These are phyloP conservation scores for Pythium graminicola DNA, from an alignment of 352 stramenopile species.

Conservation along the genomic window DNA sequence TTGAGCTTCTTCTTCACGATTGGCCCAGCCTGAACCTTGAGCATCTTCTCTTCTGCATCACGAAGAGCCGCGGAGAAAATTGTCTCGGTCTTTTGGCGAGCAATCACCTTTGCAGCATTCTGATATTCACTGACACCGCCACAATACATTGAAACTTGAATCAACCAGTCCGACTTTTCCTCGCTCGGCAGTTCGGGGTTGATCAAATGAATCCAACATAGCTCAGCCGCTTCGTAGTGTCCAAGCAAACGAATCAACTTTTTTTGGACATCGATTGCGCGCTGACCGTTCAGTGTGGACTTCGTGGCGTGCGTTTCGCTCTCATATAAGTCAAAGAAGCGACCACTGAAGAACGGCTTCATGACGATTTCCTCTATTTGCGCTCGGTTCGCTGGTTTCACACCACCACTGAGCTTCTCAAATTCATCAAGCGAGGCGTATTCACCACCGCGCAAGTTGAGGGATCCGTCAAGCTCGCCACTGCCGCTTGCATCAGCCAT, in stretches of 20 bases:
- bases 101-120: slow-evolving; percentile 27
- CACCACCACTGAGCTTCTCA: slow-evolving; percentile 26
- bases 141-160: slow-evolving; percentile 23
- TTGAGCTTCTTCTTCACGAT: slow-evolving; percentile 22
- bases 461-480: slow-evolving; percentile 25
- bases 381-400: slow-evolving; percentile 16
- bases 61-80: slow-evolving; percentile 23
- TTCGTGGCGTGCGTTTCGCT: slow-evolving; percentile 23
- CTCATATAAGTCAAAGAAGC: slow-evolving; percentile 33
- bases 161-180: slow-evolving; percentile 24
- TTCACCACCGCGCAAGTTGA: slow-evolving; percentile 35
- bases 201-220: slow-evolving; percentile 27
- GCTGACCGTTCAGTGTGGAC: slow-evolving; percentile 18
- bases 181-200: slow-evolving; percentile 14
- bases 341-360: slow-evolving; percentile 19
- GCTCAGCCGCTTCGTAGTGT: slow-evolving; percentile 29
- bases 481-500: slow-evolving; percentile 15
- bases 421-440: slow-evolving; percentile 29
- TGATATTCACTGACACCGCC: slow-evolving; percentile 37
- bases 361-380: slow-evolving; percentile 25
- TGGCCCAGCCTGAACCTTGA: slow-evolving; percentile 3
- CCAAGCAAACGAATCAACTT: slow-evolving; percentile 32
- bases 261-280: slow-evolving; percentile 28
- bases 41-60: slow-evolving; percentile 24
- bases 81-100: slow-evolving; percentile 25